Conservation (phyloP, 192 early-diverging fungal species). For the Backusella tarrabulga region DNA sequence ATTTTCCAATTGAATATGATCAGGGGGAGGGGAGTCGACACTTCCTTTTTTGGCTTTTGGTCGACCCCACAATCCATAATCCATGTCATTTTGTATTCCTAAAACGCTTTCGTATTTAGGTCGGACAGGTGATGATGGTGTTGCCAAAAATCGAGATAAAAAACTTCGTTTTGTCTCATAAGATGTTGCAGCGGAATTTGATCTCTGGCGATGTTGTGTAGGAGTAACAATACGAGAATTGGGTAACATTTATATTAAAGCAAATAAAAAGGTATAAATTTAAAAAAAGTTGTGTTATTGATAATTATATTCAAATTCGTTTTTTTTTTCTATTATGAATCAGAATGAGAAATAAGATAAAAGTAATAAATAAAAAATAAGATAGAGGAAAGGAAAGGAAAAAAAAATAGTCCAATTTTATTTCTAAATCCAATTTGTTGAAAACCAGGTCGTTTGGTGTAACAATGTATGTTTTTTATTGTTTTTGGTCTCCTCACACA, state of each 20-base stretch:
- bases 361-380: background rate
- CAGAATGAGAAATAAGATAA: constrained; percentile 14
- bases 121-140: background rate
- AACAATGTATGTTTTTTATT: constrained; percentile 5
- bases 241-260: constrained; percentile 16
- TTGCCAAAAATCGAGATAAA: constrained; percentile 9
- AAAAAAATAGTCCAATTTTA: background rate
- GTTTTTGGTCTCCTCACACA: constrained; percentile 2
- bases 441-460: background rate
- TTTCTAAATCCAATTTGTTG: background rate
- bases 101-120: constrained; percentile 9
- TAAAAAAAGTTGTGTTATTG: background rate
- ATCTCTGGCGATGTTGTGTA: background rate
- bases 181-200: background rate
- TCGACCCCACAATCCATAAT: constrained; percentile 2
- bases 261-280: background rate
- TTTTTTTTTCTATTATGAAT: background rate
- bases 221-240: constrained; percentile 24
- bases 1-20: background rate
- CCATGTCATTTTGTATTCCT: constrained; percentile 12
- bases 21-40: background rate
- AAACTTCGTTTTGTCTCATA: constrained; percentile 1
- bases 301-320: background rate
- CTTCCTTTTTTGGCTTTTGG: background rate
- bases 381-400: background rate